Base-by-base conservation (phyloP, 768 basidiomycete species). In the Punctularia strigosozonata region DNA sequence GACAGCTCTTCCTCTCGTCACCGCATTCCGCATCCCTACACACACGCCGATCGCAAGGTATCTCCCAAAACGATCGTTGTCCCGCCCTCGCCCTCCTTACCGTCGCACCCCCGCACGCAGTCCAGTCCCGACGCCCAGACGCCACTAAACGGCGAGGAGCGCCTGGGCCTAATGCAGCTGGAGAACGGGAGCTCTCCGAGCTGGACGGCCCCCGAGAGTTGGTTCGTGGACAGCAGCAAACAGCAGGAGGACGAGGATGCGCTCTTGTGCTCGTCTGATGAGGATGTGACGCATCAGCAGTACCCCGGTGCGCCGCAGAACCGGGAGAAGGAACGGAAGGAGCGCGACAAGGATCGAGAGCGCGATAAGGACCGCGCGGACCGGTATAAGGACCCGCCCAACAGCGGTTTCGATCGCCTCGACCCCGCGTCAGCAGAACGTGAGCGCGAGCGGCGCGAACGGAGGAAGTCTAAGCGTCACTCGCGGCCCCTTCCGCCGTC, bases 191-290 rank as follows among this genome's bases (percentile, higher is more conserved):
- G 50, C 62, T n/a, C 8, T 25, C 54, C 57, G 28, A 39, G n/a
- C 17, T 88, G 85, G 85, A 71, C 58, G 2, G 62, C 85, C 4
- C 85, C 85, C 1, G 73, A 86, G 50, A 84, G 81, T 40, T 87
- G 85, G 84, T 78, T 67, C 1, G 78, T 83, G 12, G 70, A 72
- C 28, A 67, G 65, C 34, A 67, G 65, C 37, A 66, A 67, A 3
- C 68, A 60, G 4, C 59, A 56, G 33, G 63, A 64, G 8, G 31
- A 40, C 3, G 52, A 45, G 15, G 61, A 55, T 5, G 61, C 56
- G 3, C 63, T 57, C 2, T 62, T 60, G 15, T 57, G 66, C 32
- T 62, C 68, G 2, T 68, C 71, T 15, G 69, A 71, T 39, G 60
- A 68, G 18, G 56, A 54, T 36, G 43, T 47, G 32, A 41, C 50